phyloP scores from a whole-genome alignment of 257 asterid species.

The Coffea canephora region DNA sequence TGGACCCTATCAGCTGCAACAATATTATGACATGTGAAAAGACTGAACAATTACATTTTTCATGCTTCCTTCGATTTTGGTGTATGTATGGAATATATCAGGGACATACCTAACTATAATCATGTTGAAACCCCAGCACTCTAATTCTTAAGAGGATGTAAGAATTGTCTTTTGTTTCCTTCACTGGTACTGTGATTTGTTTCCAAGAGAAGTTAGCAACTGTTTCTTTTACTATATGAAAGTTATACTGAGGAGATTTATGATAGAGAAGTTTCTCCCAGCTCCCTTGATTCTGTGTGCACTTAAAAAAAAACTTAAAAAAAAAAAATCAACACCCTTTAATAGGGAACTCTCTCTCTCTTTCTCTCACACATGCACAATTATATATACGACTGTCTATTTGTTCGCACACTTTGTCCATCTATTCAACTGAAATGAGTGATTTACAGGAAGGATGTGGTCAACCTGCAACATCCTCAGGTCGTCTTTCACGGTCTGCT shows the following conservation, averaged over 20 bases:
- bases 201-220: slow-evolving; percentile 3
- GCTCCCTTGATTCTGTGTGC: background rate
- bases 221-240: background rate
- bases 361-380: background rate
- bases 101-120: background rate
- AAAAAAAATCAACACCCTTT: background rate
- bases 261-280: background rate
- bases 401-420: background rate
- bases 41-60: background rate
- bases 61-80: background rate
- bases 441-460: slow-evolving; percentile 57
- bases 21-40: background rate
- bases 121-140: too few species aligned
- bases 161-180: background rate
- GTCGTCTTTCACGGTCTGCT: slow-evolving; percentile 46
- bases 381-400: background rate
- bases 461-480: slow-evolving; percentile 36
- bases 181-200: background rate
- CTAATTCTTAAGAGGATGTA: background rate
- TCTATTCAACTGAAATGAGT: background rate
- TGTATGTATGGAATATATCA: background rate
- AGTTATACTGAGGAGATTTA: background rate
- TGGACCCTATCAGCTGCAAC: background rate
- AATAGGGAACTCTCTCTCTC: background rate
- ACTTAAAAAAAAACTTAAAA: background rate